A percentile compares a stretch with the other conserved stretches of the same genome.
phyloP scores from a whole-genome alignment of 2,329 filamentous ascomycete species.

The Penicillium sp. region DNA sequence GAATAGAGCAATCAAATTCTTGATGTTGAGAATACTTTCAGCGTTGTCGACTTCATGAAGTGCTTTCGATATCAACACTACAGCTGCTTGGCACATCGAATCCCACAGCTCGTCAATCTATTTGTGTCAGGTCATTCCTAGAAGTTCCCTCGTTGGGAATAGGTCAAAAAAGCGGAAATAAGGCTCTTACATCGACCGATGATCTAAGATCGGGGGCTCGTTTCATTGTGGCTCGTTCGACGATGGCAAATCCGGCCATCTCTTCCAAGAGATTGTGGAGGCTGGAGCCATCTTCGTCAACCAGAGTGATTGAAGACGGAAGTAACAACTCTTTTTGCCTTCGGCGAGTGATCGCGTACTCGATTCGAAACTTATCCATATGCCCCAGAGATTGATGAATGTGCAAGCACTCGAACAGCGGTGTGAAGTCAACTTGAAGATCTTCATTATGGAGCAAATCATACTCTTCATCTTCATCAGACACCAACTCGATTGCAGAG shows the following conservation, averaged over 20 bases:
- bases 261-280: slow-evolving; percentile 90
- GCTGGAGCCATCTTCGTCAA: slow-evolving; percentile 78
- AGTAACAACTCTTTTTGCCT: slow-evolving; percentile 89
- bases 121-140: slow-evolving; percentile 11
- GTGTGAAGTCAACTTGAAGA: slow-evolving; percentile 89
- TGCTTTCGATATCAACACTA: slow-evolving; percentile 76
- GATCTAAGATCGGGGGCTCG: slow-evolving; percentile 80
- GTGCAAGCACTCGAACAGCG: slow-evolving; percentile 90
- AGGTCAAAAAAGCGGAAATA: slow-evolving; percentile 29
- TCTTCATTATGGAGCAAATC: slow-evolving; percentile 95
- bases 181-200: slow-evolving; percentile 66
- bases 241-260: slow-evolving; percentile 93
- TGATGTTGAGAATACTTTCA: slow-evolving; percentile 88
- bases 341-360: slow-evolving; percentile 88
- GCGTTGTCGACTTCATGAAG: slow-evolving; percentile 80
- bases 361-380: slow-evolving; percentile 82
- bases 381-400: slow-evolving; percentile 94
- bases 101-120: slow-evolving; percentile 98
- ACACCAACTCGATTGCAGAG: slow-evolving; percentile 91
- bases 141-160: background rate
- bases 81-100: slow-evolving; percentile 88
- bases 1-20: slow-evolving; percentile 87
- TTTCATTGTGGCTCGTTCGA: slow-evolving; percentile 90
- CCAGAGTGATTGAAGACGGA: slow-evolving; percentile 70
- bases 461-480: slow-evolving; percentile 92